A percentile compares a stretch with the other conserved stretches of the same genome.
These are phyloP conservation scores for Paramecium tetraurelia DNA, from an alignment of 73 alveolate species.

Conservation along the genomic window DNA sequence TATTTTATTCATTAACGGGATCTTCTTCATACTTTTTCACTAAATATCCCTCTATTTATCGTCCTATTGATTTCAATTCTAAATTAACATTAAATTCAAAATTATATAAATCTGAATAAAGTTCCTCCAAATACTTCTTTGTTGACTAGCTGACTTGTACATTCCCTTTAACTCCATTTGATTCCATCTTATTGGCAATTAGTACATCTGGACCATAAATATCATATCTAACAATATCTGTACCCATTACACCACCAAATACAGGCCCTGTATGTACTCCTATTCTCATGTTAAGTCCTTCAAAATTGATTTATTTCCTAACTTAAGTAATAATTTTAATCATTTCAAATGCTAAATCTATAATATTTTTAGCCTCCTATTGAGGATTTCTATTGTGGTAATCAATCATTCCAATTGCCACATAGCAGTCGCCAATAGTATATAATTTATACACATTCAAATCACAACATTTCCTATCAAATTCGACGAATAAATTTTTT, in stretches of 20 bases:
- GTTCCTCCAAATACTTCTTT: not conserved
- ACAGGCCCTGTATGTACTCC: slow-evolving; percentile 61
- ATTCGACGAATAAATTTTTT: slow-evolving; percentile 47
- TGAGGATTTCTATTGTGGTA: slow-evolving; percentile 51
- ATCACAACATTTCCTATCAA: slow-evolving; percentile 53
- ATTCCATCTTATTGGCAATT: slow-evolving; percentile 61
- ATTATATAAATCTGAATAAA: not conserved
- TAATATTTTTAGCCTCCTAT: slow-evolving; percentile 47
- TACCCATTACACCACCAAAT: slow-evolving; percentile 61
- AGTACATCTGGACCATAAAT: slow-evolving; percentile 55
- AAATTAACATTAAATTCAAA: slow-evolving; percentile 20
- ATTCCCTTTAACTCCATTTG: slow-evolving; percentile 46
- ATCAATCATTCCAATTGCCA: slow-evolving; percentile 52
- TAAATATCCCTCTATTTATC: not conserved
- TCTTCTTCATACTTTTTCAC: not conserved
- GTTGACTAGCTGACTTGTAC: slow-evolving; percentile 27
- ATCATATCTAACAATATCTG: slow-evolving; percentile 61
- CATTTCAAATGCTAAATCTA: slow-evolving; percentile 57
- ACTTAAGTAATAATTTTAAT: slow-evolving; percentile 32
- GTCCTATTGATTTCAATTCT: not conserved
- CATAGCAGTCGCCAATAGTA: slow-evolving; percentile 66
- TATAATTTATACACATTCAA: slow-evolving; percentile 57
- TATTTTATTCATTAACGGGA: not conserved
- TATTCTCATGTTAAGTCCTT: slow-evolving; percentile 57
- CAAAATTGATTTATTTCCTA: slow-evolving; percentile 38